Percentiles rank a stretch among this genome's conserved stretches.
Evolutionary conservation across 345 rosid species (phyloP).

Genomic region (Sonneratia caseolaris): DNA sequence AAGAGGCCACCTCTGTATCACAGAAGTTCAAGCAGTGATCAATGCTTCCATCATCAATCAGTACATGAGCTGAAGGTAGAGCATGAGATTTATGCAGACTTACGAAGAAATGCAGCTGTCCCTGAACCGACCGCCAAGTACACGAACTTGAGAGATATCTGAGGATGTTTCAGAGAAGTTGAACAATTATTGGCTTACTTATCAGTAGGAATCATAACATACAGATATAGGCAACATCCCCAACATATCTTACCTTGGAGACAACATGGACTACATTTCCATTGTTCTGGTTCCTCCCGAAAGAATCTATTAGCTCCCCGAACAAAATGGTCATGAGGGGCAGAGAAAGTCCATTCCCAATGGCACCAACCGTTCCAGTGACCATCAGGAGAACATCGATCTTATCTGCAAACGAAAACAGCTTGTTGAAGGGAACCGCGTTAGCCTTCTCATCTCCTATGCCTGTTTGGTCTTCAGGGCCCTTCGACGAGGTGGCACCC

Average conservation of each 20-base stretch:
- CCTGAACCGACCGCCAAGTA: slow-evolving; percentile 64
- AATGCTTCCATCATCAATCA: background rate
- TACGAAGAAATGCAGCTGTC: slow-evolving; percentile 63
- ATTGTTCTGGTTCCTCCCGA: slow-evolving; percentile 49
- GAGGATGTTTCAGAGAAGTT: slow-evolving; percentile 1
- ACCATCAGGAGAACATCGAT: slow-evolving; percentile 52
- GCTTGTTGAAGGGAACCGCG: slow-evolving; percentile 56
- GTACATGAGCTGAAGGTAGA: background rate
- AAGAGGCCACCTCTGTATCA: slow-evolving; percentile 56
- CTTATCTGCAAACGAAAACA: slow-evolving; percentile 67
- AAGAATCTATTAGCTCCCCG: slow-evolving; percentile 53
- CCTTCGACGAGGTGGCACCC: background rate
- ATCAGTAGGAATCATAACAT: background rate
- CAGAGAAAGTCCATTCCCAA: slow-evolving; percentile 53
- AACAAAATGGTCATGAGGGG: slow-evolving; percentile 76
- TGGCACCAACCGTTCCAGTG: slow-evolving; percentile 52
- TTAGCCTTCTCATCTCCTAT: slow-evolving; percentile 40
- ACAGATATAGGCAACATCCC: background rate
- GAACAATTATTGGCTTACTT: background rate
- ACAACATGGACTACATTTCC: slow-evolving; percentile 3
- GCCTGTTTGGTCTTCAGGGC: slow-evolving; percentile 12
- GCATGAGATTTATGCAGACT: slow-evolving; percentile 15
- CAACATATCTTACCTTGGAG: background rate
- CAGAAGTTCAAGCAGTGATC: background rate
- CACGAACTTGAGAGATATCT: slow-evolving; percentile 69